Percentiles rank a stretch among this genome's conserved stretches.
Evolutionary conservation across 495 filamentous ascomycete genomes (phyloP).

Genomic region (Talaromyces proteolyticus): DNA sequence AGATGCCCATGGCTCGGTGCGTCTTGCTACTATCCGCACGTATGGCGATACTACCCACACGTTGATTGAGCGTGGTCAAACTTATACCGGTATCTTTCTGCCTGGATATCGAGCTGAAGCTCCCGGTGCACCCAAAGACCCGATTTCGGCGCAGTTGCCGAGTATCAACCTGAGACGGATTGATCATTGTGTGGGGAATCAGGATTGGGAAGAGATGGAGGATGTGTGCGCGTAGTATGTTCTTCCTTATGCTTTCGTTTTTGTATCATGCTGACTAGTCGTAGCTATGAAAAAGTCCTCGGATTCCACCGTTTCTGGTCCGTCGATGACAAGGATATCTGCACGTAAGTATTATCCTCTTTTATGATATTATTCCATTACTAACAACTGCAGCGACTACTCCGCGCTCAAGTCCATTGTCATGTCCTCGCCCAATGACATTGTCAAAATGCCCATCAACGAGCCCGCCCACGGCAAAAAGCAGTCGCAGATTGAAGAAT

Average conservation of each 20-base stretch:
- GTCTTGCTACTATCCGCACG: slow-evolving; percentile 70
- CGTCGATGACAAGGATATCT: slow-evolving; percentile 82
- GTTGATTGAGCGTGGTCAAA: slow-evolving; percentile 54
- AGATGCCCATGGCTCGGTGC: slow-evolving; percentile 51
- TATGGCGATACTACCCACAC: slow-evolving; percentile 94
- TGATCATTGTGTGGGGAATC: slow-evolving; percentile 94
- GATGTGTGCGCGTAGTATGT: slow-evolving; percentile 68
- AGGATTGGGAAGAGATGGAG: slow-evolving; percentile 86
- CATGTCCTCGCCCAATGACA: slow-evolving; percentile 75
- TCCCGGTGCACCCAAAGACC: slow-evolving; percentile 27
- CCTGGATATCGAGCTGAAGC: slow-evolving; percentile 62
- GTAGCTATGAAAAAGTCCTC: slow-evolving; percentile 79
- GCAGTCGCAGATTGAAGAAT: slow-evolving; percentile 89
- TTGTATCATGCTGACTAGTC: background rate
- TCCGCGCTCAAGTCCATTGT: slow-evolving; percentile 79
- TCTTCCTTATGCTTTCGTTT: background rate
- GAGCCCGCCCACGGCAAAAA: slow-evolving; percentile 84
- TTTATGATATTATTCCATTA: background rate
- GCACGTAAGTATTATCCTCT: slow-evolving; percentile 44
- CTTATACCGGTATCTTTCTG: slow-evolving; percentile 68
- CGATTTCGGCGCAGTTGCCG: slow-evolving; percentile 48
- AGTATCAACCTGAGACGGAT: slow-evolving; percentile 61
- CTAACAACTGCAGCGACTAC: slow-evolving; percentile 53
- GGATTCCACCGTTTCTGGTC: slow-evolving; percentile 94
- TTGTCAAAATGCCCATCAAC: slow-evolving; percentile 96